Base-by-base conservation (phyloP, 2,329 filamentous ascomycete species). In the Grosmannia huntii region DNA sequence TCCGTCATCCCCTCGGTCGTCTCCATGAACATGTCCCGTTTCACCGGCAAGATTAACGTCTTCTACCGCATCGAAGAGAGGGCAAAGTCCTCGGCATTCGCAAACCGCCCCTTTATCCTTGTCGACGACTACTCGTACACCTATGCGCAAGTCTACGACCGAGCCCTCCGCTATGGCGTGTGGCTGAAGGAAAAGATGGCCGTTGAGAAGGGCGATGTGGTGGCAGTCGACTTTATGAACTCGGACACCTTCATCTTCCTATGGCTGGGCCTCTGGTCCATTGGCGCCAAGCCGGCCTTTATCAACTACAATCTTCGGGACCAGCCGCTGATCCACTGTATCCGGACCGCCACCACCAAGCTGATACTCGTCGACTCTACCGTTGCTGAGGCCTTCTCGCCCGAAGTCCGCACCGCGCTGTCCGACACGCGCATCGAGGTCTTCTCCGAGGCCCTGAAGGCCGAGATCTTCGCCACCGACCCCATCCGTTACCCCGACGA, bases 261-360 rank as follows among this genome's bases (percentile, higher is more conserved):
- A 10, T 82, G 85, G 77, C 75, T 91, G 57, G 90, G 85, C 0
- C 71, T 95, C 36, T 95, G 89, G 89, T 83, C 85, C 33, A 83
- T 95, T 60, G 90, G 90, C 12, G 90, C 87, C 0, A 84, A 84
- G 58, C 89, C 90, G 0, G 90, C 90, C 0, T 89, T 94, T 65
- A 86, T 95, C 72, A 96, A 96, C 71, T 92, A 91, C 71, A 94
- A 94, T 67, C 73, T 95, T 54, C 78, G 80, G 0, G 85, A 84
- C 14, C 81, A 85, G 31, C 78, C 89, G 0, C 74, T 96, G 61
- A 69, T 81, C 3, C 90, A 96, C 70, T 92, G 87, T 64, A 75
- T 95, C 51, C 80, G 78, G 62, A 81, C 83, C 1, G 86, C 87
- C 2, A 83, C 79, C 0, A 76, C 87, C 0, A 79, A 78, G 11